A percentile compares a stretch with the other conserved stretches of the same genome.
phyloP scores from a whole-genome alignment of 352 stramenopile genomes.

The Phytophthora citrophthora region DNA sequence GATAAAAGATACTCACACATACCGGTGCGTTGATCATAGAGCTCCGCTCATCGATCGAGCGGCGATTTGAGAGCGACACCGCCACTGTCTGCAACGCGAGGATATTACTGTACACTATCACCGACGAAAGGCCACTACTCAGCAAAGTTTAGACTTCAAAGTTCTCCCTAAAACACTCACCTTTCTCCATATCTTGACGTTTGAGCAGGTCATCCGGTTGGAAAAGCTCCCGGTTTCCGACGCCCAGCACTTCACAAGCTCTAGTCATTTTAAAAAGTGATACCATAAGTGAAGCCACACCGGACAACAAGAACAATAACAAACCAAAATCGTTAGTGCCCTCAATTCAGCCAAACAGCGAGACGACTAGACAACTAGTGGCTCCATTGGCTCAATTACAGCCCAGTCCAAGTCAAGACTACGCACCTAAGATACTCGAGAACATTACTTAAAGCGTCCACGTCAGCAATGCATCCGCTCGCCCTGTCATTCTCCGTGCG shows the following conservation, averaged over 20 bases:
- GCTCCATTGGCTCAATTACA: not conserved
- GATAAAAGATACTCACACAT: conserved; percentile 14
- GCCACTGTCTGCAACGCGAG: conserved; percentile 75
- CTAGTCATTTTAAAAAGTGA: conserved; percentile 36
- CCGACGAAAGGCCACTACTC: conserved; percentile 6
- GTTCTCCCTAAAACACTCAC: conserved; percentile 29
- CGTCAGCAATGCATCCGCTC: conserved; percentile 14
- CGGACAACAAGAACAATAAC: conserved; percentile 4
- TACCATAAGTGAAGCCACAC: conserved; percentile 17
- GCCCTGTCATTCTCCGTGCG: conserved; percentile 15
- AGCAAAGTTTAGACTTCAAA: conserved; percentile 1
- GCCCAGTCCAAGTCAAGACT: not conserved
- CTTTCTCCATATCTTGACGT: conserved; percentile 66
- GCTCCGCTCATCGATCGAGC: conserved; percentile 83
- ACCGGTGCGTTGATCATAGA: conserved; percentile 51
- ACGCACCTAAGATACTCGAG: conserved; percentile 72
- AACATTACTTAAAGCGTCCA: conserved; percentile 50
- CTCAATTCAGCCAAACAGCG: conserved; percentile 13
- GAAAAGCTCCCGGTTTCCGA: conserved; percentile 67
- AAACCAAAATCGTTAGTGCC: conserved; percentile 15
- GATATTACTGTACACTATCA: conserved; percentile 82
- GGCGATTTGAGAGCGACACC: conserved; percentile 73
- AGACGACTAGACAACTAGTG: conserved; percentile 12
- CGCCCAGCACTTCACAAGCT: conserved; percentile 71
- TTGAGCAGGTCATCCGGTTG: conserved; percentile 76